Base-by-base conservation (phyloP, 129 eudicot species). In the Cynara cardunculus region DNA sequence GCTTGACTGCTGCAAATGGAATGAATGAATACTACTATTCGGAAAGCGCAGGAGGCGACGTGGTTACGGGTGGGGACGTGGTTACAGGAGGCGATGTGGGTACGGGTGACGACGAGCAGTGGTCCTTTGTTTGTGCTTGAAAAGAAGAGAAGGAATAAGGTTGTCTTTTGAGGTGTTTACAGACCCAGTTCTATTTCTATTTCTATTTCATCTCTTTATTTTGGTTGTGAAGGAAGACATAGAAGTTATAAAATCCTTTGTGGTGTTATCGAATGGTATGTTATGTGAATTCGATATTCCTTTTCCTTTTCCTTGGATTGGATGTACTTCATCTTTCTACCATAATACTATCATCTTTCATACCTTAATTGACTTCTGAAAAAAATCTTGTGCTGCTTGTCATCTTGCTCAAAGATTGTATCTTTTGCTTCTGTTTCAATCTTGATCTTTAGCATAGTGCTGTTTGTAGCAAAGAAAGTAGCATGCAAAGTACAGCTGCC, bases 111-210 rank as follows among this genome's bases (percentile, higher is more conserved):
- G 96, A 91, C 13, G 96, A 93, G 69, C 93, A 84, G 81, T 92
- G 99, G 97, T 82, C 96, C n/a, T 92, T 87, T 37, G 90, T 91
- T 61, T 86, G 91, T 82, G 96, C 97, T 85, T 92, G 89, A 90
- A 76, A 14, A 71, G 13, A 7, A 3, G 31, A 1, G 46, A 9
- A 7, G 61, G 61, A 46, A 14, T 14, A 46, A 16, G 56, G 56
- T 3, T 44, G 18, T 12, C 12, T 44, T 11, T 44, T 46, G 10
- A 35, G 41, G 9, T 35, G 10, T 35, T 7, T n/a, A n/a, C n/a
- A n/a, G n/a, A n/a, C n/a, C n/a, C n/a, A n/a, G n/a, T 28, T 28
- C 3, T 28, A 1, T 28, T 28, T 28, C 3, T 28, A 1, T 28
- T 28, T 28, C 3, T 28, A 1, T 46, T 46, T 46, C 12, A 11